phyloP scores from a whole-genome alignment of 768 basidiomycete species.

The Mycena alexandri region DNA sequence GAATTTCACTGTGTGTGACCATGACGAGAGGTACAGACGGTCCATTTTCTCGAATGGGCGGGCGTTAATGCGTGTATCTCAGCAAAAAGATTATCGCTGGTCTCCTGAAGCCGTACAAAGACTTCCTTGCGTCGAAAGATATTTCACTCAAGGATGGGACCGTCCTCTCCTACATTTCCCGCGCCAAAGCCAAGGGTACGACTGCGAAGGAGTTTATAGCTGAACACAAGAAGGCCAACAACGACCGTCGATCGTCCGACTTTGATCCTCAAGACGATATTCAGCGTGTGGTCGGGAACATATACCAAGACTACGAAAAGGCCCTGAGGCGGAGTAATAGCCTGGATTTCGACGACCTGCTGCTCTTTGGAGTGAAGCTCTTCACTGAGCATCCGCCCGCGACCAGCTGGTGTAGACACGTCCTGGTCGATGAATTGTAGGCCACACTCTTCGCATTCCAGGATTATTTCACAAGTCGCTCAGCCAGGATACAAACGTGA shows the following conservation, averaged over 20 bases:
- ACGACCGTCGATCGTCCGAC: conserved; percentile 23
- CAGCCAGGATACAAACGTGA: conserved; percentile 85
- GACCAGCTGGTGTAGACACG: conserved; percentile 71
- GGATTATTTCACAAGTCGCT: conserved; percentile 3
- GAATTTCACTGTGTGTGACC: conserved; percentile 88
- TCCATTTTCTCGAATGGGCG: background rate
- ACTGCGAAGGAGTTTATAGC: conserved; percentile 61
- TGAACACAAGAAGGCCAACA: conserved; percentile 40
- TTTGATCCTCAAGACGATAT: conserved; percentile 43
- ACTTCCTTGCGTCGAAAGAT: conserved; percentile 58
- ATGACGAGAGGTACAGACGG: conserved; percentile 74
- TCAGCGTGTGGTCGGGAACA: conserved; percentile 58
- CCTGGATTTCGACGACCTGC: conserved; percentile 90
- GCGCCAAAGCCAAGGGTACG: conserved; percentile 78
- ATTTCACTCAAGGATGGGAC: conserved; percentile 67
- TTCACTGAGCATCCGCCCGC: conserved; percentile 65
- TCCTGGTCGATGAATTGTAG: conserved; percentile 88
- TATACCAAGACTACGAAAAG: conserved; percentile 78
- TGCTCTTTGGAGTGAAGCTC: conserved; percentile 77
- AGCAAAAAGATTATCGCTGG: conserved; percentile 78
- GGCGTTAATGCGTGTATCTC: conserved; percentile 13
- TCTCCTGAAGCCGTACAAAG: conserved; percentile 69
- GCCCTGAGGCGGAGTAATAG: conserved; percentile 72
- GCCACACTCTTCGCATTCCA: conserved; percentile 44
- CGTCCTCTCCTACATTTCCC: conserved; percentile 76